Conservation (phyloP, 2,329 filamentous ascomycete genomes). For the Fusarium fujikuroi region DNA sequence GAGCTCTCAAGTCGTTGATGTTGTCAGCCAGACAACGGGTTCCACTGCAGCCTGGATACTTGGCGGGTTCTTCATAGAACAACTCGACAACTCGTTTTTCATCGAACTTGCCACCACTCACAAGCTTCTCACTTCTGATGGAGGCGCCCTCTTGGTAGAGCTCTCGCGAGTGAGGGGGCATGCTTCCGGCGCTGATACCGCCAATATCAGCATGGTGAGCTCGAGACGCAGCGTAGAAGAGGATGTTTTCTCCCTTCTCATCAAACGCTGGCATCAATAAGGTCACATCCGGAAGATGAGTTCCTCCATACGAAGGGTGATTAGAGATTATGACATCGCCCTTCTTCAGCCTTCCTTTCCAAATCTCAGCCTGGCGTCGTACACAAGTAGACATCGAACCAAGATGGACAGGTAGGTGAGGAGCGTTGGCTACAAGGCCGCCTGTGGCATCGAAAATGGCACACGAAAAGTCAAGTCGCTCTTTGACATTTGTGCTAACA, state of each 20-base stretch:
- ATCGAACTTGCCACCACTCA: slow-evolving; percentile 80
- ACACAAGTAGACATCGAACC: slow-evolving; percentile 88
- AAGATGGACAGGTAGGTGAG: slow-evolving; percentile 82
- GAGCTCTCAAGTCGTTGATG: slow-evolving; percentile 83
- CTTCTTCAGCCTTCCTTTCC: slow-evolving; percentile 79
- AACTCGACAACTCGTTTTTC: slow-evolving; percentile 79
- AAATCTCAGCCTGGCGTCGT: slow-evolving; percentile 80
- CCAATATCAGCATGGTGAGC: slow-evolving; percentile 90
- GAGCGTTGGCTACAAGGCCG: slow-evolving; percentile 81
- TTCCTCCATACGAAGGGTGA: slow-evolving; percentile 84
- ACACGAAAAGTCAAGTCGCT: slow-evolving; percentile 84
- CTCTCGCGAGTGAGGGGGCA: slow-evolving; percentile 78
- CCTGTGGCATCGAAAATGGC: slow-evolving; percentile 81
- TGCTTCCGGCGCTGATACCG: slow-evolving; percentile 81
- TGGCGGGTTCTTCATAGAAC: slow-evolving; percentile 77
- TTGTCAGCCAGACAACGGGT: slow-evolving; percentile 84
- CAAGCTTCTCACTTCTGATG: slow-evolving; percentile 74
- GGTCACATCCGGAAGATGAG: slow-evolving; percentile 84
- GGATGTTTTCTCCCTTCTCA: slow-evolving; percentile 70
- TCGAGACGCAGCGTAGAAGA: slow-evolving; percentile 84
- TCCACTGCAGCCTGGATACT: slow-evolving; percentile 80
- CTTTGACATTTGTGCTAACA: slow-evolving; percentile 84
- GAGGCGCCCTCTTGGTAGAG: slow-evolving; percentile 71
- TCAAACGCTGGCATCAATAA: slow-evolving; percentile 83
- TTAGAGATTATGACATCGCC: slow-evolving; percentile 88